phyloP scores from a whole-genome alignment of 352 stramenopile species.

The Stephanocyclus meneghinianus region DNA sequence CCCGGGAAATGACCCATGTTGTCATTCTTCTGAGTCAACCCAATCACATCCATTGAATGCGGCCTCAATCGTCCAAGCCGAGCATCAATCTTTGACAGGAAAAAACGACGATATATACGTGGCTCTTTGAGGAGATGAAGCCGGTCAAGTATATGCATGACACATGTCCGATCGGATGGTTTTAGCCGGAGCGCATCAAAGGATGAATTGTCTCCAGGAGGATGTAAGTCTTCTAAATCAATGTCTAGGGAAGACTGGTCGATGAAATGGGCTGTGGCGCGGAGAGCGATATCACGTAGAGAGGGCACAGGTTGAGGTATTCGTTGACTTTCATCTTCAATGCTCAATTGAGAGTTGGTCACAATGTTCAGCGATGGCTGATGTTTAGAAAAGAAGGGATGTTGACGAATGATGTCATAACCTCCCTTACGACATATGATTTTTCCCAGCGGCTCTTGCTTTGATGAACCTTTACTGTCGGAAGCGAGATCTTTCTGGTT shows the following conservation, averaged over 20 bases:
- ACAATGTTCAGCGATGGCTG: constrained; percentile 24
- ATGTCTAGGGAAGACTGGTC: constrained; percentile 68
- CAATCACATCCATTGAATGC: constrained; percentile 65
- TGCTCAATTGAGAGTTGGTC: constrained; percentile 39
- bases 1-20: constrained; percentile 71
- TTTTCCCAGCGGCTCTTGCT: constrained; percentile 25
- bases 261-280: constrained; percentile 68
- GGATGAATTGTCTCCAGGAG: constrained; percentile 62
- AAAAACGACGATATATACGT: constrained; percentile 83
- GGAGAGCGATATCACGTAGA: constrained; percentile 80
- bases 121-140: constrained; percentile 73
- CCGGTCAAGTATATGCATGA: constrained; percentile 82
- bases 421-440: constrained; percentile 49
- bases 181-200: constrained; percentile 70
- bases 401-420: constrained; percentile 77
- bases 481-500: neutral
- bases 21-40: constrained; percentile 79
- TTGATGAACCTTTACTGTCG: neutral
- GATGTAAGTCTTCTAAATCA: constrained; percentile 69
- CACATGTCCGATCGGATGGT: constrained; percentile 45
- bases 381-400: constrained; percentile 77
- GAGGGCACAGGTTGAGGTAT: constrained; percentile 69
- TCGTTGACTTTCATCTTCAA: constrained; percentile 24
- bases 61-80: constrained; percentile 64
- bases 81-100: constrained; percentile 69